These are phyloP conservation scores for Aspergillus incahuasiensis DNA, from an alignment of 495 filamentous ascomycete genomes.

Conservation along the genomic window DNA sequence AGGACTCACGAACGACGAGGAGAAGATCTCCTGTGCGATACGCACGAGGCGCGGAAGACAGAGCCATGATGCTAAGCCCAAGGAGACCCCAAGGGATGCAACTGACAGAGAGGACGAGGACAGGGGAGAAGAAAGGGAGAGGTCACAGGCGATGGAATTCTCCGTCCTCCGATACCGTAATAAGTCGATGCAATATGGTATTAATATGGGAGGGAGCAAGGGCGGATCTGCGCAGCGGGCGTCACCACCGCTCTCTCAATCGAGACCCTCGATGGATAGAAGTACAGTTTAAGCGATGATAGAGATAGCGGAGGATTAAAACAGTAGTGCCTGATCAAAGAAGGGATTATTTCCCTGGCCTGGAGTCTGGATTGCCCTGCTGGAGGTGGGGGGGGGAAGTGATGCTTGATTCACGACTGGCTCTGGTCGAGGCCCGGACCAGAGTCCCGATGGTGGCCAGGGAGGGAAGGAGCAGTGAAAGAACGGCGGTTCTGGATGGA, in stretches of 20 bases:
- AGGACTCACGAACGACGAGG: slow-evolving; percentile 70
- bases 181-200: neutral
- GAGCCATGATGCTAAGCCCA: slow-evolving; percentile 31
- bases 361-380: neutral
- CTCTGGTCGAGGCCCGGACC: slow-evolving; percentile 3
- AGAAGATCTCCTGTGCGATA: slow-evolving; percentile 64
- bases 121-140: slow-evolving; percentile 9
- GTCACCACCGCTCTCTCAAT: slow-evolving; percentile 3
- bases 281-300: neutral
- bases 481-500: neutral
- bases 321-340: neutral
- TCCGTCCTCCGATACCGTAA: neutral
- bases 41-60: slow-evolving; percentile 32
- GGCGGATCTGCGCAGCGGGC: slow-evolving; percentile 4
- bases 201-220: neutral
- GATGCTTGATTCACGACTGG: neutral
- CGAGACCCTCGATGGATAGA: neutral
- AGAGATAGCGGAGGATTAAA: neutral
- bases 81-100: neutral
- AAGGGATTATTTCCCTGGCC: neutral
- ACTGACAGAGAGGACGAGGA: slow-evolving; percentile 1
- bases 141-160: slow-evolving; percentile 3
- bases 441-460: slow-evolving; percentile 1
- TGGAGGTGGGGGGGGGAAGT: neutral
- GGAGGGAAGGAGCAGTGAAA: neutral